Conservation (phyloP, 306 rosid species). For the Benincasa hispida region DNA sequence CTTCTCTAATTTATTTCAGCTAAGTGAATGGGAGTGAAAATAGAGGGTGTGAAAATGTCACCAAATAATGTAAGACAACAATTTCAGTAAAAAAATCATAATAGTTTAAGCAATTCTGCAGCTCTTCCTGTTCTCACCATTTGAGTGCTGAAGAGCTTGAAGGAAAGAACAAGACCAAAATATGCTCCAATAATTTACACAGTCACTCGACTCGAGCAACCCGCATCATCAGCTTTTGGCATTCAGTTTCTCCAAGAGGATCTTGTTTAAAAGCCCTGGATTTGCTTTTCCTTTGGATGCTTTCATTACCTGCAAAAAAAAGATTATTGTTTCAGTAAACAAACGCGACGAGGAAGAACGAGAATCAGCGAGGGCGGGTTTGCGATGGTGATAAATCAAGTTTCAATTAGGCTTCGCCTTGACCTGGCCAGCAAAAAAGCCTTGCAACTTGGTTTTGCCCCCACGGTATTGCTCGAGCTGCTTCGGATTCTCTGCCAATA, state of each 20-base stretch:
- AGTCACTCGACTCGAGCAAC: not conserved
- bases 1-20: not conserved
- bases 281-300: conserved; percentile 92
- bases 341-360: not conserved
- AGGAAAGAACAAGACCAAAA: not conserved
- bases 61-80: not conserved
- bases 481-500: conserved; percentile 75
- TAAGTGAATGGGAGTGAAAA: not conserved
- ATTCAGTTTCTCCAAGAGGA: conserved; percentile 66
- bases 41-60: not conserved
- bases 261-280: conserved; percentile 75
- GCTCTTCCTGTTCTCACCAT: not conserved
- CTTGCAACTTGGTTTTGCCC: conserved; percentile 80
- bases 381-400: not conserved
- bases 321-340: conserved; percentile 1
- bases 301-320: conserved; percentile 60
- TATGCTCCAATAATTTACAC: not conserved
- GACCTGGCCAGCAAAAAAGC: conserved; percentile 92
- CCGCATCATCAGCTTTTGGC: conserved; percentile 37
- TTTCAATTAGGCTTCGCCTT: conserved; percentile 6
- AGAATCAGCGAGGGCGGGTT: not conserved
- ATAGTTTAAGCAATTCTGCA: not conserved
- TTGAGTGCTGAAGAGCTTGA: not conserved
- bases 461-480: conserved; percentile 77
- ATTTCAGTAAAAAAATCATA: not conserved